Evolutionary conservation across 1,284 basidiomycete genomes (phyloP).

Genomic region (Melampsora allii-populina): DNA sequence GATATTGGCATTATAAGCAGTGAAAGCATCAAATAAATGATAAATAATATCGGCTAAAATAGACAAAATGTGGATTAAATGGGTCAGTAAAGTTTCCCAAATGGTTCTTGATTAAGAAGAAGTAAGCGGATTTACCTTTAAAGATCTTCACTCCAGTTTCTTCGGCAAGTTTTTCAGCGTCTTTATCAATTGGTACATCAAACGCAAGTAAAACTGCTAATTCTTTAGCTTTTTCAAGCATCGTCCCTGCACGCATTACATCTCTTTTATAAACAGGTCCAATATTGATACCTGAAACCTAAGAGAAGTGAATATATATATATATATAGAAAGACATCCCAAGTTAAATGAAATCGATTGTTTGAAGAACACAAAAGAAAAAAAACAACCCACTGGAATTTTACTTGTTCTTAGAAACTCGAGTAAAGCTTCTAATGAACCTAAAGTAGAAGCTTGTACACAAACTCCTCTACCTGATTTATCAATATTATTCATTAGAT

Average conservation of each 20-base stretch:
- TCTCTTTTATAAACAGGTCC: conserved; percentile 97
- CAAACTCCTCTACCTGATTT: conserved; percentile 94
- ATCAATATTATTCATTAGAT: conserved; percentile 84
- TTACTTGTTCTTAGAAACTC: conserved; percentile 95
- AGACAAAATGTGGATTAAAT: conserved; percentile 10
- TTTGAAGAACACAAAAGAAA: no score
- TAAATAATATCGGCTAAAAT: conserved; percentile 89
- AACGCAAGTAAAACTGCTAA: conserved; percentile 94
- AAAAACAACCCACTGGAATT: conserved; percentile 63
- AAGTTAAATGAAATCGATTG: no score
- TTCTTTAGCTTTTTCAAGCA: conserved; percentile 96
- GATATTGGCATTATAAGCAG: conserved; percentile 90
- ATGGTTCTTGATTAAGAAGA: background rate
- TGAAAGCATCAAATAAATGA: conserved; percentile 97
- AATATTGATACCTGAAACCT: conserved; percentile 92
- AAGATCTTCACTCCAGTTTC: conserved; percentile 92
- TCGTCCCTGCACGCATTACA: conserved; percentile 85
- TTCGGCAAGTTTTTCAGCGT: conserved; percentile 84
- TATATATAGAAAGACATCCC: no score
- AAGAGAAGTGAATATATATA: no score
- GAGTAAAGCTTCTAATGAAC: conserved; percentile 92
- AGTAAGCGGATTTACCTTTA: conserved; percentile 65
- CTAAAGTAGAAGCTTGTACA: conserved; percentile 95
- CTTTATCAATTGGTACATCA: conserved; percentile 86
- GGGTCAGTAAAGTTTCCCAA: background rate